These are phyloP conservation scores for Sporothrix variecibatus DNA, from an alignment of 2,329 filamentous ascomycete species.

Conservation along the genomic window DNA sequence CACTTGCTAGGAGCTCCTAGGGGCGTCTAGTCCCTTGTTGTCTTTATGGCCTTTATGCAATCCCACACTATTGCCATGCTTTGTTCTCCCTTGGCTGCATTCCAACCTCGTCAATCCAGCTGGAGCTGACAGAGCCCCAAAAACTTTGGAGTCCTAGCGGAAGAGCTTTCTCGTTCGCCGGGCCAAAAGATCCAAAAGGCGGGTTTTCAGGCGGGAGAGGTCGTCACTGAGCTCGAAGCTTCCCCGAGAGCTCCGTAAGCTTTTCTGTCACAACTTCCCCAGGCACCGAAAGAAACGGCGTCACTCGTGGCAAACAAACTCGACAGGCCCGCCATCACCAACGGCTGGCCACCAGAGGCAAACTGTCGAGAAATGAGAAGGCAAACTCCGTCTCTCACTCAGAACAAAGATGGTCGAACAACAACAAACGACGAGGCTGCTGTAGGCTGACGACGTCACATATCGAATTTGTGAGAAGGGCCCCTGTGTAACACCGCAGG, in stretches of 20 bases:
- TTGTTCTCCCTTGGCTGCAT: neutral
- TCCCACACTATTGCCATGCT: neutral
- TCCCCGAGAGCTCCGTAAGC: neutral
- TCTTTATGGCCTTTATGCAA: neutral
- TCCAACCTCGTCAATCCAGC: neutral
- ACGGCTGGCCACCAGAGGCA: neutral
- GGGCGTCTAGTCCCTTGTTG: neutral
- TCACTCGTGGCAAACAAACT: neutral
- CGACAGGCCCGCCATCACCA: neutral
- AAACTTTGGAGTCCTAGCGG: neutral
- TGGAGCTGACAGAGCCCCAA: neutral
- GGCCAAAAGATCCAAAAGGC: neutral
- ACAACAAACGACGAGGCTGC: neutral
- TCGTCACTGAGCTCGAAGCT: neutral
- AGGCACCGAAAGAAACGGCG: neutral
- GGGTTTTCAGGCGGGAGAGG: neutral
- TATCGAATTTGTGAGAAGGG: neutral
- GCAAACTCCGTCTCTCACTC: neutral
- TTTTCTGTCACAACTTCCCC: neutral
- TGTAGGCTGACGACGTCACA: constrained; percentile 6
- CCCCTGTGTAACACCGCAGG: neutral
- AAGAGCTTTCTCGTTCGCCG: neutral
- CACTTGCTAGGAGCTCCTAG: neutral
- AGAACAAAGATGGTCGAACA: too few relatives aligned
- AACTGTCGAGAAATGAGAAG: neutral